Evolutionary conservation across 768 basidiomycete species (phyloP).

Genomic region (Hysterangium stoloniferum): DNA sequence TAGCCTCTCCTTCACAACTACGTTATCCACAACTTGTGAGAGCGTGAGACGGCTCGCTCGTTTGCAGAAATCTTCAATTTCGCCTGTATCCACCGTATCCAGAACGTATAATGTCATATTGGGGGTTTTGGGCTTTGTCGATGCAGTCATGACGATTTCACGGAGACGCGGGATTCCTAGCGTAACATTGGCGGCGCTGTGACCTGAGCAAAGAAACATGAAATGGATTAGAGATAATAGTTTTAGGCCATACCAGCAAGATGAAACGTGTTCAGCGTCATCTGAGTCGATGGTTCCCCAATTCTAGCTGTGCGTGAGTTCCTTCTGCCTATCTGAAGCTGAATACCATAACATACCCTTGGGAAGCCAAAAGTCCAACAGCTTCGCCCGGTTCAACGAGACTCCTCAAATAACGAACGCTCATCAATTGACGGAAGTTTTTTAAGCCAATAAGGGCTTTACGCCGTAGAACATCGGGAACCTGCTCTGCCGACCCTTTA

Average conservation of each 20-base stretch:
- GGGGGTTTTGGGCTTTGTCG: conserved; percentile 91
- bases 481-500: conserved; percentile 32
- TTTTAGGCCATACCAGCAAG: conserved; percentile 69
- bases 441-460: conserved; percentile 39
- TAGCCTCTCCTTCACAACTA: conserved; percentile 74
- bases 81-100: conserved; percentile 39
- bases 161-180: conserved; percentile 97
- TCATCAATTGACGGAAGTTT: conserved; percentile 77
- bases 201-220: conserved; percentile 48
- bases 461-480: conserved; percentile 35
- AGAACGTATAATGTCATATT: conserved; percentile 86
- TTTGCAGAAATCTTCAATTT: conserved; percentile 79
- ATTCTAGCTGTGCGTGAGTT: conserved; percentile 47
- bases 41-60: conserved; percentile 77
- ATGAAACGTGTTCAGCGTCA: conserved; percentile 99
- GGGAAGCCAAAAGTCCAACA: conserved; percentile 93
- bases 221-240: conserved; percentile 6
- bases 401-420: conserved; percentile 88
- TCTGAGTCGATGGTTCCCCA: conserved; percentile 98
- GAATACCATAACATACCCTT: conserved; percentile 57
- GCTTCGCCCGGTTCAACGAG: conserved; percentile 97
- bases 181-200: conserved; percentile 98
- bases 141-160: conserved; percentile 99
- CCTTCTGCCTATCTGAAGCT: background rate
- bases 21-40: conserved; percentile 79